Evolutionary conservation across 306 rosid species (phyloP), one percentile per base, ranked within the genome.

Genomic region (Vigna radiata): DNA sequence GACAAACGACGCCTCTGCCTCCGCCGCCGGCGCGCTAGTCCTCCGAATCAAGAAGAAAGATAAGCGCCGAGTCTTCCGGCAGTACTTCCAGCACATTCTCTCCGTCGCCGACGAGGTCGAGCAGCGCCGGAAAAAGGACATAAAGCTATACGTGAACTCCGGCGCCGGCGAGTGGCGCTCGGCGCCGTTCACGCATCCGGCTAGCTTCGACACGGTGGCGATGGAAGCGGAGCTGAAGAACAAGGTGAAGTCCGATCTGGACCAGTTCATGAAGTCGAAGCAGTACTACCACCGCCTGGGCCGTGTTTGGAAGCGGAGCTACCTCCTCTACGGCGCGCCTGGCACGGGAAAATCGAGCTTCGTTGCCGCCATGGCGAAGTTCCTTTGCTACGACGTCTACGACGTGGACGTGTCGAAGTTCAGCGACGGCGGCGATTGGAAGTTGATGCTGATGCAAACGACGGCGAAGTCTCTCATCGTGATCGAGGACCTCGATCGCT

Each of bases 281-380:
- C 97, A 92, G 52, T 95, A 90, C 55, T 95, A 92, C 74, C 86
- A 95, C 81, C 76, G 92, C 5, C 62, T 92, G 65, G 98, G 98
- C 6, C 97, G 98, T 15, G 98, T 90, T 27, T 95, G 98, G 98
- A 95, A 88, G 66, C 90, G 98, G 25, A 95, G 97, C 29, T 95
- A 85, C 78, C 78, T 95, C 4, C 97, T 95, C 9, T 88, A 83
- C 88, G 98, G 98, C 59, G 75, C 87, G 1, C 75, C 92, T 15
- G 98, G 98, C 1, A 94, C 98, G 0, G 98, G 97, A 0, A 92
- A 92, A 73, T 89, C 98, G 0, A 90, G 96, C 69, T 90, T 95
- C 81, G 58, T 89, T 2, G 96, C 97, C 0, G 98, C 98, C 12
- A 95, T 95, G 98, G 96, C 97, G 18, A 89, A 84, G 79, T 85